These are phyloP conservation scores for Apodospora peruviana DNA, from an alignment of 495 filamentous ascomycete genomes.

Conservation along the genomic window DNA sequence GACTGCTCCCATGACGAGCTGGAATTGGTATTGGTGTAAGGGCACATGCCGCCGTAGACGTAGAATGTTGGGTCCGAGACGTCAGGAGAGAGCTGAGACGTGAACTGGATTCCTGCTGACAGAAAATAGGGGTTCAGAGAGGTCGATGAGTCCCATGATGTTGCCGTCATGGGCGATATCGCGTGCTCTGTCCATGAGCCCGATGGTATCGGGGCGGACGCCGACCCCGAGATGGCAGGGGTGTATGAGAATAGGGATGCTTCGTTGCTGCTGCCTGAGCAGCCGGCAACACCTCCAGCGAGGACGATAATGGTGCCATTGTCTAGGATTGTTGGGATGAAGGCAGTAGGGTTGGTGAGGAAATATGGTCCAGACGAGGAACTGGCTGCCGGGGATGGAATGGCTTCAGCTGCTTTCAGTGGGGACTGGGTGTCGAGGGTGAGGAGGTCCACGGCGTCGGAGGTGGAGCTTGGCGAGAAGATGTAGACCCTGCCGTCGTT, in stretches of 20 bases:
- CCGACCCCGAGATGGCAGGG: neutral
- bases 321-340: slow-evolving; percentile 57
- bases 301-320: slow-evolving; percentile 65
- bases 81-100: slow-evolving; percentile 46
- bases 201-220: slow-evolving; percentile 9
- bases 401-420: slow-evolving; percentile 8
- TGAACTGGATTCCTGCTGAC: slow-evolving; percentile 62
- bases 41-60: slow-evolving; percentile 87
- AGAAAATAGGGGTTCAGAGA: slow-evolving; percentile 58
- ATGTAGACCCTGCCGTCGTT: slow-evolving; percentile 47
- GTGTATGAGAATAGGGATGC: slow-evolving; percentile 36
- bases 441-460: slow-evolving; percentile 48
- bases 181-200: slow-evolving; percentile 19
- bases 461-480: slow-evolving; percentile 37
- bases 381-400: slow-evolving; percentile 56
- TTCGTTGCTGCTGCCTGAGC: slow-evolving; percentile 20
- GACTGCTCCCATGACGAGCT: slow-evolving; percentile 40
- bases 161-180: slow-evolving; percentile 14
- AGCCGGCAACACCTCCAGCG: slow-evolving; percentile 57
- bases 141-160: slow-evolving; percentile 19
- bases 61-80: slow-evolving; percentile 51
- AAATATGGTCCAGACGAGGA: slow-evolving; percentile 48
- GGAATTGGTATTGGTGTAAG: slow-evolving; percentile 36
- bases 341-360: slow-evolving; percentile 40
- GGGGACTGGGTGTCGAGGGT: slow-evolving; percentile 44